These are phyloP conservation scores for Penicillium sp. DNA, from an alignment of 2,329 filamentous ascomycete species.

Conservation along the genomic window DNA sequence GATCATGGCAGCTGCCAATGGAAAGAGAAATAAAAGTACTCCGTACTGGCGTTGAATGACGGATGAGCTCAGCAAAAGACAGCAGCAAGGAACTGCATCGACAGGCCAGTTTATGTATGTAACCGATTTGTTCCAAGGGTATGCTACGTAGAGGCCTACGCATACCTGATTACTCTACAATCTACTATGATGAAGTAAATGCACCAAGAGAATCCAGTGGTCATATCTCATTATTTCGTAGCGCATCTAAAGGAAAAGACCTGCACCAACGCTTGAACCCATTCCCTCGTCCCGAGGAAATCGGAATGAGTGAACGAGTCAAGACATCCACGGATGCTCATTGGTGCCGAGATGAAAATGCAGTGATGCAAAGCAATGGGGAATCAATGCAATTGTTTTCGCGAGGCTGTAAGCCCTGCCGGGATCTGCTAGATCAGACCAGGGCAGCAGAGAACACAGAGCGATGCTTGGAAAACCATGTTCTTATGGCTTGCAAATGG, in stretches of 20 bases:
- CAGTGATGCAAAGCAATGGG: constrained; percentile 6
- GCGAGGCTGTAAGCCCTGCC: background rate
- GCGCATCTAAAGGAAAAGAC: constrained; percentile 18
- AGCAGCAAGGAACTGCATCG: too few species aligned
- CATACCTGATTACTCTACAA: background rate
- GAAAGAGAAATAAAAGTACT: too few species aligned
- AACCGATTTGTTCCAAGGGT: too few species aligned
- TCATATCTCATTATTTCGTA: constrained; percentile 29
- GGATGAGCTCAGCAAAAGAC: too few species aligned
- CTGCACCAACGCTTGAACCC: constrained; percentile 13
- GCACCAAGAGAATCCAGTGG: constrained; percentile 11
- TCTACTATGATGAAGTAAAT: background rate
- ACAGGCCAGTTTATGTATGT: too few species aligned
- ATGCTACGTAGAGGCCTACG: background rate
- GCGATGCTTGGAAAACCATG: background rate
- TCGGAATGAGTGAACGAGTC: background rate
- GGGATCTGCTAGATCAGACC: background rate
- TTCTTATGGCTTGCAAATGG: constrained; percentile 18
- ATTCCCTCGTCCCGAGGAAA: background rate
- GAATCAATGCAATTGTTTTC: constrained; percentile 1
- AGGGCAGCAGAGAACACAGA: background rate
- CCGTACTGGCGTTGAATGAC: too few species aligned
- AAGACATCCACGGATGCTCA: constrained; percentile 18
- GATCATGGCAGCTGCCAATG: too few species aligned
- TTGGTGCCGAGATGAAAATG: constrained; percentile 11